Percentiles rank a stretch among this genome's conserved stretches.
Conservation (phyloP, 2,329 filamentous ascomycete species). For the Aspergillus ruber region DNA sequence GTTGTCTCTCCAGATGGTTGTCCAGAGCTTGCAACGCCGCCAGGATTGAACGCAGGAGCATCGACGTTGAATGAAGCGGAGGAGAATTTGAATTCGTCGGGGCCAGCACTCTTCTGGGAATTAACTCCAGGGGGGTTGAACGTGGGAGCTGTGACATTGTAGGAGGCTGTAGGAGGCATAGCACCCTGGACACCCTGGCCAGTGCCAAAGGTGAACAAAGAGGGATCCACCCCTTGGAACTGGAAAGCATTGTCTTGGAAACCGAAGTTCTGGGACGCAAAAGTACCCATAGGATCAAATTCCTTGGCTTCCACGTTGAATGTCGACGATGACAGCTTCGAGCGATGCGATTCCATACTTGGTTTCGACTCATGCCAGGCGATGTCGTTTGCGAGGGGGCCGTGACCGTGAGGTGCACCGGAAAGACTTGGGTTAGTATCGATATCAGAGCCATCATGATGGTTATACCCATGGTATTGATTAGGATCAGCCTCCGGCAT, state of each 20-base stretch:
- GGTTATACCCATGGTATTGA: slow-evolving; percentile 23
- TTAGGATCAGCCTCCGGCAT: slow-evolving; percentile 25
- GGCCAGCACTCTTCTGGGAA: slow-evolving; percentile 13
- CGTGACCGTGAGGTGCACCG: slow-evolving; percentile 50
- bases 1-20: slow-evolving; percentile 16
- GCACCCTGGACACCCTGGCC: slow-evolving; percentile 26
- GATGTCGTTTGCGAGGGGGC: slow-evolving; percentile 20
- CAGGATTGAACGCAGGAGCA: slow-evolving; percentile 69
- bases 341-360: slow-evolving; percentile 48
- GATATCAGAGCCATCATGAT: slow-evolving; percentile 56
- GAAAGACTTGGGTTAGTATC: slow-evolving; percentile 69
- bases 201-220: slow-evolving; percentile 25
- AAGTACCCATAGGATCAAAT: slow-evolving; percentile 60
- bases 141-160: slow-evolving; percentile 63
- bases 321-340: slow-evolving; percentile 65
- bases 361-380: slow-evolving; percentile 30
- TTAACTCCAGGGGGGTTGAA: slow-evolving; percentile 55
- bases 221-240: slow-evolving; percentile 24
- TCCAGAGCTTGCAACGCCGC: slow-evolving; percentile 19
- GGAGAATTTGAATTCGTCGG: slow-evolving; percentile 58
- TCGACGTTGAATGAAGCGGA: slow-evolving; percentile 66
- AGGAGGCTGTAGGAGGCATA: slow-evolving; percentile 40
- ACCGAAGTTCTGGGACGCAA: slow-evolving; percentile 41
- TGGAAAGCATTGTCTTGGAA: slow-evolving; percentile 40
- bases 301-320: slow-evolving; percentile 86